Conservation (phyloP, 2,329 filamentous ascomycete species). For the Sporothrix brunneoviolacea region DNA sequence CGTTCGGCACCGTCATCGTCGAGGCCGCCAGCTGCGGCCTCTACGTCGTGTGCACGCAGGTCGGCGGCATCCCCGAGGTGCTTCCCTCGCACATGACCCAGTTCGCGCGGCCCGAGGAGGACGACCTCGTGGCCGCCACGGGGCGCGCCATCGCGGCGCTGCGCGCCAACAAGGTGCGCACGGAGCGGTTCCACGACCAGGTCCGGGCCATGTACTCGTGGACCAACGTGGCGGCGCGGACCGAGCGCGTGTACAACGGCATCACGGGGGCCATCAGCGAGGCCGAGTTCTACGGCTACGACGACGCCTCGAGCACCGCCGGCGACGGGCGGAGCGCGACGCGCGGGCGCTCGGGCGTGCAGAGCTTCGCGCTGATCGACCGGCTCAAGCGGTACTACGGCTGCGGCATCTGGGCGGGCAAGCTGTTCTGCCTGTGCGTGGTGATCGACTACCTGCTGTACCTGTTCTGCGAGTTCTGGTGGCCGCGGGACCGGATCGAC, state of each 20-base stretch:
- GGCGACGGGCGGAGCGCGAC: slow-evolving; percentile 60
- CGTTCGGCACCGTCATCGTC: slow-evolving; percentile 95
- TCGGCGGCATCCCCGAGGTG: slow-evolving; percentile 95
- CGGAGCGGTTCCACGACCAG: slow-evolving; percentile 92
- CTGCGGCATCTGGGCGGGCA: slow-evolving; percentile 96
- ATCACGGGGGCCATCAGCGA: slow-evolving; percentile 82
- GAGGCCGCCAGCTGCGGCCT: slow-evolving; percentile 93
- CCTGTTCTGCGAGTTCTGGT: slow-evolving; percentile 79
- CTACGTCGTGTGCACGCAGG: slow-evolving; percentile 93
- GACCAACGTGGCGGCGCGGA: slow-evolving; percentile 89
- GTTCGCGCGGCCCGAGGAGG: slow-evolving; percentile 93
- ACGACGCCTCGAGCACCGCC: slow-evolving; percentile 36
- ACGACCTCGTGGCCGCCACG: slow-evolving; percentile 85
- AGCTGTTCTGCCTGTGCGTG: slow-evolving; percentile 90
- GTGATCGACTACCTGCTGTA: slow-evolving; percentile 92
- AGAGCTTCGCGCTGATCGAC: slow-evolving; percentile 89
- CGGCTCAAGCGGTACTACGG: slow-evolving; percentile 94
- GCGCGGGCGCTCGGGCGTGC: slow-evolving; percentile 60
- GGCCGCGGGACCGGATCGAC: slow-evolving; percentile 79
- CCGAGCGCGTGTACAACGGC: slow-evolving; percentile 90
- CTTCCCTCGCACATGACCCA: slow-evolving; percentile 94
- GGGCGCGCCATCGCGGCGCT: slow-evolving; percentile 82
- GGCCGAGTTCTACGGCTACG: slow-evolving; percentile 81
- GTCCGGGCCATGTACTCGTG: slow-evolving; percentile 99
- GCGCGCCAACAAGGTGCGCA: slow-evolving; percentile 77